A percentile compares a stretch with the other conserved stretches of the same genome.
Evolutionary conservation across 1,284 basidiomycete species (phyloP).

Genomic region (Pterulicium gracile): DNA sequence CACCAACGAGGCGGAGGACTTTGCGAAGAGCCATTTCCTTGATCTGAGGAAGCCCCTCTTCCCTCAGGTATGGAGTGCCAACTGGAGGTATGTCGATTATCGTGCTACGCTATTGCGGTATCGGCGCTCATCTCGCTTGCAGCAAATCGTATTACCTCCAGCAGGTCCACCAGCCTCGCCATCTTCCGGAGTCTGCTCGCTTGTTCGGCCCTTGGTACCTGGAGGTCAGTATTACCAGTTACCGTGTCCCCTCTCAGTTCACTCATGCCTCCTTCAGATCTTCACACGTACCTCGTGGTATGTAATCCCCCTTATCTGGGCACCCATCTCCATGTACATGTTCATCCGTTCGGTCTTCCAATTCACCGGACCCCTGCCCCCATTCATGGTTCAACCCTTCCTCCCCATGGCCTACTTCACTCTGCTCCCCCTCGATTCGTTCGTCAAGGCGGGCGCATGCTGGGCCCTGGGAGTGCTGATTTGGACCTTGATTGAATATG

Average conservation of each 20-base stretch:
- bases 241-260: conserved; percentile 1
- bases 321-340: conserved; percentile 79
- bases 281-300: conserved; percentile 92
- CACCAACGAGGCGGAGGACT: conserved; percentile 71
- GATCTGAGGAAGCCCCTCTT: conserved; percentile 85
- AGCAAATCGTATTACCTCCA: conserved; percentile 93
- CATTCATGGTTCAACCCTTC: conserved; percentile 40
- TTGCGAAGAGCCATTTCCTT: conserved; percentile 85
- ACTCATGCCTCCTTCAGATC: conserved; percentile 30
- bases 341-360: conserved; percentile 75
- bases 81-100: conserved; percentile 50
- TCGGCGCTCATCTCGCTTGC: conserved; percentile 8
- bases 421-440: conserved; percentile 33
- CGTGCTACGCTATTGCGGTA: not conserved
- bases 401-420: conserved; percentile 40
- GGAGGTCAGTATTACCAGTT: conserved; percentile 39
- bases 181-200: conserved; percentile 78
- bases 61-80: conserved; percentile 74
- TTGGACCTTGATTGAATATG: conserved; percentile 95
- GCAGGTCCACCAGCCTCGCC: conserved; percentile 95
- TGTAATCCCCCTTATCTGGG: conserved; percentile 88
- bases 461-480: conserved; percentile 79
- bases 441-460: conserved; percentile 45
- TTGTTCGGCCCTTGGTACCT: conserved; percentile 79
- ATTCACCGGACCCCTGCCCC: conserved; percentile 59